Conservation (phyloP, 2,329 filamentous ascomycete genomes). For the Botryotinia calthae region DNA sequence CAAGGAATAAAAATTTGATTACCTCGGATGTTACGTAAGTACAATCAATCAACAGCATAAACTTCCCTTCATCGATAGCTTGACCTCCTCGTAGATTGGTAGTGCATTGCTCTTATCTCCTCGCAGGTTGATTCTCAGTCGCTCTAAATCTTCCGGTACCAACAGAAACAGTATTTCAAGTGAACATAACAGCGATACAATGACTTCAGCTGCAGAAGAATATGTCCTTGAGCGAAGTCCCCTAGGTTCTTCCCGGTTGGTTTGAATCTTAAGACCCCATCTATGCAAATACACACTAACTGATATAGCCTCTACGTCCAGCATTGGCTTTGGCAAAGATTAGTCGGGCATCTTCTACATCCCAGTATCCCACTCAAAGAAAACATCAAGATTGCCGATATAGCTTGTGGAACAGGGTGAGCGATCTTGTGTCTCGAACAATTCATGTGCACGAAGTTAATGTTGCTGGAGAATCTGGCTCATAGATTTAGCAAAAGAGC, state of each 20-base stretch:
- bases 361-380: not conserved
- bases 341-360: conserved; percentile 3
- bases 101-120: too few species aligned
- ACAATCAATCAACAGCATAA: not conserved
- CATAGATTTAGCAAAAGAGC: conserved; percentile 15
- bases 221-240: conserved; percentile 2
- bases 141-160: fast-evolving
- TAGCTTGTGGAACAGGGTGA: conserved; percentile 18
- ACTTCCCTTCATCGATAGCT: not conserved
- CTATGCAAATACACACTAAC: not conserved
- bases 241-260: conserved; percentile 9
- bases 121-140: not conserved
- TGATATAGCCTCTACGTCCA: conserved; percentile 7
- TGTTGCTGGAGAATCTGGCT: conserved; percentile 10
- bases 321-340: conserved; percentile 15
- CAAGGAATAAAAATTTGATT: not conserved
- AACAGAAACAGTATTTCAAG: not conserved
- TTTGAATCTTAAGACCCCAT: not conserved
- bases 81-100: not conserved
- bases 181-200: not conserved
- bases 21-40: not conserved
- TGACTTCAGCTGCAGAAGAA: not conserved
- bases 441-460: not conserved
- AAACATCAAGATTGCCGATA: conserved; percentile 13
- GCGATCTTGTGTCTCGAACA: not conserved